Conservation (phyloP, 495 filamentous ascomycete genomes). For the Xylaria cubensis region DNA sequence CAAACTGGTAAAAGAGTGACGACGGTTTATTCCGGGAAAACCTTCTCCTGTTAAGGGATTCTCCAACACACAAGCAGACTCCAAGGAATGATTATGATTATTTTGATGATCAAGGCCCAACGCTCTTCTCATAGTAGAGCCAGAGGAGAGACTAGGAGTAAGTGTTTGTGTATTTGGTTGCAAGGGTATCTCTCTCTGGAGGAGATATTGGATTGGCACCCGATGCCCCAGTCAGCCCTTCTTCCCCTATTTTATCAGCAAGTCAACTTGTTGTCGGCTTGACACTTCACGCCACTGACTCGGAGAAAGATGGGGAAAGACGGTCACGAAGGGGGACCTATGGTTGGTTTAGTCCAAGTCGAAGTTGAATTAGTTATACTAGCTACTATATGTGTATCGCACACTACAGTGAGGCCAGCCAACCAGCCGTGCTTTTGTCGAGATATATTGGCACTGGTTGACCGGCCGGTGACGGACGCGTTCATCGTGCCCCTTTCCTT, state of each 20-base stretch:
- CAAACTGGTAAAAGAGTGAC: not conserved
- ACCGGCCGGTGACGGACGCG: conserved; percentile 20
- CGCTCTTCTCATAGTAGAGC: conserved; percentile 1
- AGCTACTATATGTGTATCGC: not conserved
- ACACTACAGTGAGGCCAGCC: not conserved
- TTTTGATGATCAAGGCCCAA: conserved; percentile 18
- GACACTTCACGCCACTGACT: conserved; percentile 21
- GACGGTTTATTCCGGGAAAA: not conserved
- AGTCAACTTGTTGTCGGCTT: conserved; percentile 20
- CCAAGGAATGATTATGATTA: conserved; percentile 10
- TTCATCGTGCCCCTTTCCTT: conserved; percentile 22
- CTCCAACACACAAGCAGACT: not conserved
- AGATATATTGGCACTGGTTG: not conserved
- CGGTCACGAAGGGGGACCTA: conserved; percentile 5
- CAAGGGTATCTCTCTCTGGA: conserved; percentile 18
- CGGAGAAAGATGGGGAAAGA: conserved; percentile 20
- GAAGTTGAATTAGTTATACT: conserved; percentile 3
- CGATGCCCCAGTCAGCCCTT: conserved; percentile 12
- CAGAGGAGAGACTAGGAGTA: not conserved
- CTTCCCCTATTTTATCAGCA: conserved; percentile 22
- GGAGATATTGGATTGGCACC: conserved; percentile 15
- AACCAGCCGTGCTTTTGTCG: not conserved
- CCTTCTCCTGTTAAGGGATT: conserved; percentile 4
- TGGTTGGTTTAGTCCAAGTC: conserved; percentile 18
- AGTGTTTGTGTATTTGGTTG: conserved; percentile 10